Percentiles rank a stretch among this genome's conserved stretches.
Conservation (phyloP, 306 rosid species). For the Malus fusca region DNA sequence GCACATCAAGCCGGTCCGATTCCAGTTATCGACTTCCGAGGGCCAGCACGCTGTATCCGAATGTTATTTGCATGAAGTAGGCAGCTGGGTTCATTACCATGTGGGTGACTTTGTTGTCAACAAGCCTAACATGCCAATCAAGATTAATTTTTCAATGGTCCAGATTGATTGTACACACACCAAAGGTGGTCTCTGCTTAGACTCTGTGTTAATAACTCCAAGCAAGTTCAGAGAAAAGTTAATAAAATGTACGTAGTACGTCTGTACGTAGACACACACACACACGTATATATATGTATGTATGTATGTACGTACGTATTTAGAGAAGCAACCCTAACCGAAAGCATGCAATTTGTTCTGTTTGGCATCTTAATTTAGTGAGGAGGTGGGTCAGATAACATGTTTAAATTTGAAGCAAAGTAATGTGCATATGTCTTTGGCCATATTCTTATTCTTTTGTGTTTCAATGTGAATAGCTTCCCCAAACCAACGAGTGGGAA, state of each 20-base stretch:
- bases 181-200: constrained; percentile 84
- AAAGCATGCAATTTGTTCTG: background rate
- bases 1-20: constrained; percentile 69
- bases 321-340: background rate
- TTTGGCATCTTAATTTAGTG: background rate
- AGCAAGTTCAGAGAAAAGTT: constrained; percentile 9
- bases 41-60: constrained; percentile 50
- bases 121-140: constrained; percentile 18
- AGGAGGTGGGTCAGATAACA: background rate
- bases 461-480: background rate
- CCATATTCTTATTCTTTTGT: background rate
- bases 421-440: background rate
- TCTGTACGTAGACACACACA: no score
- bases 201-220: constrained; percentile 56
- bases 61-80: constrained; percentile 33
- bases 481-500: background rate
- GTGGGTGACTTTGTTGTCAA: constrained; percentile 54
- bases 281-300: no score
- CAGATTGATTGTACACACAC: constrained; percentile 91
- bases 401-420: background rate
- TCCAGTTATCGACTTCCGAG: constrained; percentile 54
- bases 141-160: constrained; percentile 60
- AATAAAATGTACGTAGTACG: background rate
- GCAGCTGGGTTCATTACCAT: constrained; percentile 54
- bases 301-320: background rate